Percentiles rank a stretch among this genome's conserved stretches.
Evolutionary conservation across 2,329 filamentous ascomycete species (phyloP).

Genomic region (Aspergillus sp.): DNA sequence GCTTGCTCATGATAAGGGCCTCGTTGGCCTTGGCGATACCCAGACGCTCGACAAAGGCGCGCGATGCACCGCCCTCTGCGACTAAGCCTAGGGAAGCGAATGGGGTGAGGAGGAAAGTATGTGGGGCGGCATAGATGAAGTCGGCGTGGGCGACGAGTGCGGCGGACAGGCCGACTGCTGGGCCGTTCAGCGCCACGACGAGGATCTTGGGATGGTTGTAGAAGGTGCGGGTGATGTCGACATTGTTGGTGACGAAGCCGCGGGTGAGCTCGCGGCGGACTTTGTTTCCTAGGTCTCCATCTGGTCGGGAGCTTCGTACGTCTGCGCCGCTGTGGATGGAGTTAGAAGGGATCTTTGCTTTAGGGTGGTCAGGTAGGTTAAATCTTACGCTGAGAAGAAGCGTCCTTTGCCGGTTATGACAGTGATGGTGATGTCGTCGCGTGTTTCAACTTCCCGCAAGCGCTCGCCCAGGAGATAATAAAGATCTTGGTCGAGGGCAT

Average conservation of each 20-base stretch:
- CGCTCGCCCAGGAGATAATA: slow-evolving; percentile 74
- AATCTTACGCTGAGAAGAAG: slow-evolving; percentile 77
- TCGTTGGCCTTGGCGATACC: slow-evolving; percentile 83
- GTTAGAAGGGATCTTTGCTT: slow-evolving; percentile 1
- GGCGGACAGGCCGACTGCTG: slow-evolving; percentile 81
- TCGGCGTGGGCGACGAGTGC: slow-evolving; percentile 79
- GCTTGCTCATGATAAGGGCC: slow-evolving; percentile 84
- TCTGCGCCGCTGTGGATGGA: slow-evolving; percentile 64
- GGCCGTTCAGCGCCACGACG: slow-evolving; percentile 85
- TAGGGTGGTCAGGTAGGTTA: background rate
- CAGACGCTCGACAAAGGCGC: slow-evolving; percentile 73
- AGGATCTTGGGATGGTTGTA: slow-evolving; percentile 93
- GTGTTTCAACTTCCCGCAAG: slow-evolving; percentile 71
- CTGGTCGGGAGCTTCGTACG: slow-evolving; percentile 54
- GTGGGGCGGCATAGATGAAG: slow-evolving; percentile 83
- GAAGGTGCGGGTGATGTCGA: slow-evolving; percentile 85
- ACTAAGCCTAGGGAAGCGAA: slow-evolving; percentile 89
- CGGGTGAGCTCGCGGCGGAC: slow-evolving; percentile 58
- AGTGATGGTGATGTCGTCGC: slow-evolving; percentile 78
- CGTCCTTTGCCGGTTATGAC: slow-evolving; percentile 75
- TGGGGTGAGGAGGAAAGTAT: slow-evolving; percentile 82
- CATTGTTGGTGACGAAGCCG: slow-evolving; percentile 76
- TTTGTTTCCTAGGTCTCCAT: slow-evolving; percentile 36
- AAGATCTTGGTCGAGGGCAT: slow-evolving; percentile 65
- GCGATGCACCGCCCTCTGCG: slow-evolving; percentile 76